Base-by-base conservation (phyloP, 2,329 filamentous ascomycete genomes). In the Mycosphaerella sp. region DNA sequence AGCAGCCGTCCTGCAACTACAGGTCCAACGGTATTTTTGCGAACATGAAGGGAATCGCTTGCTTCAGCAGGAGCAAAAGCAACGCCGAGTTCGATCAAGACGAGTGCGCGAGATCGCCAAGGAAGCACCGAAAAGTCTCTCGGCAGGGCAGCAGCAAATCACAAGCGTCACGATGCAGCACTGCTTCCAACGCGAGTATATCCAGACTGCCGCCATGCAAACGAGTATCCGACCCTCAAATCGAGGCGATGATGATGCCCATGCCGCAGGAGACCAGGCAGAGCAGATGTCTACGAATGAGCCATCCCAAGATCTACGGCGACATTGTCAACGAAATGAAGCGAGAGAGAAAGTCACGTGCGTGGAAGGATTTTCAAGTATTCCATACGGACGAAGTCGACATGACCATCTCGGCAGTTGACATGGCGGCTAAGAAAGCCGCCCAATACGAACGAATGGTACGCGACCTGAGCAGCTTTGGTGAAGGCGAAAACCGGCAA, bases 241-340 rank as follows among this genome's bases (percentile, higher is more conserved):
- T 69, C 42, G 64, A 69, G 40, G 64, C 66, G 26, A 63, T 68
- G 62, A 68, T 69, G 67, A 68, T 68, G 66, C 63, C 66, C 7
- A 50, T 64, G 8, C 67, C 67, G 3, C 49, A 55, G 10, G 64
- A 61, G 53, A 57, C 57, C 3, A 45, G 59, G 29, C 55, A 63
- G 7, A 65, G 62, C 58, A 59, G 62, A 38, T 69, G 67, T 58
- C 47, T 69, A 41, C 60, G 67, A 23, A 58, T 69, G 45, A 65
- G 62, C 53, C 61, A 66, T 36, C 67, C 67, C 10, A 64, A 62
- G 54, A 64, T 59, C 8, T 69, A 69, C 54, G 59, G 61, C 55
- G 58, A 65, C 50, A 66, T 69, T n/a, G 64, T 69, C 49, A 58
- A 62, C 47, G 58, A 60, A 9, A 69, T 69, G 67, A 68, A 68